These are phyloP conservation scores for Anethum foeniculum DNA, from an alignment of 140 eudicot genomes.

Conservation along the genomic window DNA sequence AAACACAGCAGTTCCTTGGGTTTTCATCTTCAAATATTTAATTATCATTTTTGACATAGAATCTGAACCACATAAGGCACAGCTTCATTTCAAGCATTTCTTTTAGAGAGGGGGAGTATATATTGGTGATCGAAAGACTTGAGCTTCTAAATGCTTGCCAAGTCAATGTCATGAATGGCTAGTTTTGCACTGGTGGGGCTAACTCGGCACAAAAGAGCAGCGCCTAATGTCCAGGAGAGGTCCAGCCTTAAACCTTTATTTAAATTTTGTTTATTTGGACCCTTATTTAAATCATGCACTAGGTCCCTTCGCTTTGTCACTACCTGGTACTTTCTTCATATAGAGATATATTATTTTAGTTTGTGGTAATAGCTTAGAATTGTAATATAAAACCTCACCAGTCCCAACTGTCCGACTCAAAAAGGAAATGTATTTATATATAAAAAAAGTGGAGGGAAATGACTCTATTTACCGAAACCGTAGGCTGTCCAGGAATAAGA, in stretches of 20 bases:
- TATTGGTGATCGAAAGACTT: not conserved
- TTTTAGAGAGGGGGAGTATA: not conserved
- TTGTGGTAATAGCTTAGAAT: not conserved
- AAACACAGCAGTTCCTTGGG: not conserved
- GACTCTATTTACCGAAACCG: conserved; percentile 66
- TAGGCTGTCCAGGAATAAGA: conserved; percentile 88
- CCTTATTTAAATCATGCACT: not conserved
- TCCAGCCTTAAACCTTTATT: not conserved
- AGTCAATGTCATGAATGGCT: not conserved
- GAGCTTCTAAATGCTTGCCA: not conserved
- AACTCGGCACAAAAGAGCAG: not conserved
- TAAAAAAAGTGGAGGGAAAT: not conserved
- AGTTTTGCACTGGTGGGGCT: not conserved
- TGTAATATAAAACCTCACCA: not conserved
- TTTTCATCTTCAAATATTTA: not conserved
- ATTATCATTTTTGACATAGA: not conserved
- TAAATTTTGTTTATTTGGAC: not conserved
- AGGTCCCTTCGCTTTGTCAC: not conserved
- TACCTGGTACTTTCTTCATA: not conserved
- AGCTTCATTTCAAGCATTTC: not conserved
- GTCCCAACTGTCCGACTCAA: not conserved
- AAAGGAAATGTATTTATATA: not conserved
- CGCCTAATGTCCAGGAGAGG: not conserved
- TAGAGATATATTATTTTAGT: not conserved
- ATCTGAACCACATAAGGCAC: not conserved